phyloP scores from a whole-genome alignment of 176 grass and related monocot species.

The Eragrostis nindensis region DNA sequence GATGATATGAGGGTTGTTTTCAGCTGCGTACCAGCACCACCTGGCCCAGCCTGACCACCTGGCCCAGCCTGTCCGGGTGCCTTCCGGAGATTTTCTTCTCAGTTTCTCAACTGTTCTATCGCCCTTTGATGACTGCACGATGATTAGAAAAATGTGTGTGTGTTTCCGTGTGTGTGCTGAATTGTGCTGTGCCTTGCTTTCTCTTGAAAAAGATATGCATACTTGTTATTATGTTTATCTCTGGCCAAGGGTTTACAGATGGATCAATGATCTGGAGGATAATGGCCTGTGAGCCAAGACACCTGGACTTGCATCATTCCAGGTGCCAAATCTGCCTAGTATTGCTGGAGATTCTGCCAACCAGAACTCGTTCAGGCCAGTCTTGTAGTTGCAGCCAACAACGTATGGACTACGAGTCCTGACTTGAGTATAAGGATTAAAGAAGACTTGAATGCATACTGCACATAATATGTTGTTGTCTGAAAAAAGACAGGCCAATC shows the following conservation, averaged over 20 bases:
- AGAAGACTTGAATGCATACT: slow-evolving; percentile 1
- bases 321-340: background rate
- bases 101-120: slow-evolving; percentile 1
- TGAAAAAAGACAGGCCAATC: slow-evolving; percentile 19
- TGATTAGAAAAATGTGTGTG: background rate
- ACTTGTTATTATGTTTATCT: background rate
- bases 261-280: slow-evolving; percentile 25
- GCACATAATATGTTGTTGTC: background rate
- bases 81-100: slow-evolving; percentile 35
- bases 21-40: slow-evolving; percentile 1
- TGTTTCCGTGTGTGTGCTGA: slow-evolving; percentile 11
- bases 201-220: slow-evolving; percentile 29
- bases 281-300: background rate
- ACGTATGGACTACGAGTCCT: background rate
- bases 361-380: background rate
- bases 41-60: too few relatives aligned
- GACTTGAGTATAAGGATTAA: slow-evolving; percentile 6
- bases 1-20: slow-evolving; percentile 47
- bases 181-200: slow-evolving; percentile 18
- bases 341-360: slow-evolving; percentile 47
- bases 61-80: slow-evolving; percentile 36
- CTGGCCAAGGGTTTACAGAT: slow-evolving; percentile 18
- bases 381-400: slow-evolving; percentile 27
- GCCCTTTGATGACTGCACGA: background rate
- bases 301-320: slow-evolving; percentile 15